Conservation (phyloP, 495 filamentous ascomycete species). For the Pseudoneurospora amorphoporcata region DNA sequence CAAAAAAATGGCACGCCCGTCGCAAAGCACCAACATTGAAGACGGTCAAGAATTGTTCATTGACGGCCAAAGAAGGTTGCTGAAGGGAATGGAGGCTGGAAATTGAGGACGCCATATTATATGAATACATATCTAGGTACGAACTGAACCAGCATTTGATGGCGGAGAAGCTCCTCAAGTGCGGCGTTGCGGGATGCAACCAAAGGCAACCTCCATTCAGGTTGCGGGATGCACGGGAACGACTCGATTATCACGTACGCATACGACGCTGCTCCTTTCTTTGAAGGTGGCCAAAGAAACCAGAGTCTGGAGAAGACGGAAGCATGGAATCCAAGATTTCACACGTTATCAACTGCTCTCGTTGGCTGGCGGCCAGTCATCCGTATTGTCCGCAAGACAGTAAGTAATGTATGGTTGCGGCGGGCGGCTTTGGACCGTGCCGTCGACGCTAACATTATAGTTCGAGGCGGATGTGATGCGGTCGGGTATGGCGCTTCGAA, state of each 20-base stretch:
- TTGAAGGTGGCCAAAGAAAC: neutral
- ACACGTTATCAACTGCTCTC: neutral
- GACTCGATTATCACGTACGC: neutral
- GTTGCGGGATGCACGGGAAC: neutral
- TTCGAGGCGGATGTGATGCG: neutral
- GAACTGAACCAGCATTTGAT: neutral
- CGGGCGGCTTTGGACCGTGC: neutral
- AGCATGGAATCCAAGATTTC: neutral
- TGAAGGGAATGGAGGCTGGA: neutral
- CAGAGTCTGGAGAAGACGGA: neutral
- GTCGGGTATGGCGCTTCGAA: neutral
- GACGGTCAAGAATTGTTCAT: neutral
- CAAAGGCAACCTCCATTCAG: neutral
- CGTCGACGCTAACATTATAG: neutral
- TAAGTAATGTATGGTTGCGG: neutral
- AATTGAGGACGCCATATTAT: neutral
- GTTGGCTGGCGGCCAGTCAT: neutral
- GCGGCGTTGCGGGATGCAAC: neutral
- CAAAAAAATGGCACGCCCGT: neutral
- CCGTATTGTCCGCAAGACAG: neutral
- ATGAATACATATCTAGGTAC: neutral
- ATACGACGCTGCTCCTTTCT: neutral
- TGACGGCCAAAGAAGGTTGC: neutral
- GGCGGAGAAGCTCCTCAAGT: neutral
- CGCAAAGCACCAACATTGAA: neutral